Evolutionary conservation across 2,329 filamentous ascomycete species (phyloP).

Genomic region (Hirsutella rhossiliensis): DNA sequence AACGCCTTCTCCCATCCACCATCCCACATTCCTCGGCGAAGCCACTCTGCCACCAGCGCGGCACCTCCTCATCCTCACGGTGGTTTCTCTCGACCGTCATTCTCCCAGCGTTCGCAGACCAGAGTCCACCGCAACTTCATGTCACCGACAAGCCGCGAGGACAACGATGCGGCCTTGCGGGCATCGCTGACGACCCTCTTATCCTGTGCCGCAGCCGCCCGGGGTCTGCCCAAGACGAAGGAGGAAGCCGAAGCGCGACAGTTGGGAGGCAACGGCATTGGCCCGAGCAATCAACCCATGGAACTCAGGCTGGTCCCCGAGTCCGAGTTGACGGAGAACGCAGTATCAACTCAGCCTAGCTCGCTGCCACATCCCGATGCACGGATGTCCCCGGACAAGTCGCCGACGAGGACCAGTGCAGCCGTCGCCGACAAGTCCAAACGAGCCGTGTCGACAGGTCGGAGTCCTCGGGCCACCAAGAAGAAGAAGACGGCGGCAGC

Average conservation of each 20-base stretch:
- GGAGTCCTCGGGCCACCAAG: constrained; percentile 36
- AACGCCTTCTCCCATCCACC: constrained; percentile 87
- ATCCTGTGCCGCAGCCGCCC: constrained; percentile 85
- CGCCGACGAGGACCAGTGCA: constrained; percentile 11
- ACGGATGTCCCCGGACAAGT: constrained; percentile 16
- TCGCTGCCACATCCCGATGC: constrained; percentile 12
- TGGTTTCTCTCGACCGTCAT: constrained; percentile 36
- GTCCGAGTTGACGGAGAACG: constrained; percentile 39
- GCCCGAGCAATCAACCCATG: constrained; percentile 40
- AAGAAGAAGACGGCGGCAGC: constrained; percentile 41
- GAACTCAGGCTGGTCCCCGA: constrained; percentile 48
- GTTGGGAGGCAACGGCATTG: constrained; percentile 23
- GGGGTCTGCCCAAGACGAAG: constrained; percentile 60
- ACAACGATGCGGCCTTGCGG: constrained; percentile 86
- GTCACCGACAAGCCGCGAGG: constrained; percentile 58
- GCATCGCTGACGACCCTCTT: constrained; percentile 90
- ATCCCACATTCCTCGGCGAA: constrained; percentile 32
- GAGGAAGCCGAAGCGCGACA: constrained; percentile 28
- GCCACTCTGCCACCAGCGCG: constrained; percentile 36
- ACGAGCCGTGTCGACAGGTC: constrained; percentile 29
- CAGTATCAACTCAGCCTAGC: constrained; percentile 7
- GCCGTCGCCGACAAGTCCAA: constrained; percentile 32
- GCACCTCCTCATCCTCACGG: constrained; percentile 37
- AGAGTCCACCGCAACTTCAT: constrained; percentile 49
- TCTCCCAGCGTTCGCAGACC: constrained; percentile 34